Evolutionary conservation across 2,329 filamentous ascomycete genomes (phyloP).

Genomic region (Fusarium avenaceum): DNA sequence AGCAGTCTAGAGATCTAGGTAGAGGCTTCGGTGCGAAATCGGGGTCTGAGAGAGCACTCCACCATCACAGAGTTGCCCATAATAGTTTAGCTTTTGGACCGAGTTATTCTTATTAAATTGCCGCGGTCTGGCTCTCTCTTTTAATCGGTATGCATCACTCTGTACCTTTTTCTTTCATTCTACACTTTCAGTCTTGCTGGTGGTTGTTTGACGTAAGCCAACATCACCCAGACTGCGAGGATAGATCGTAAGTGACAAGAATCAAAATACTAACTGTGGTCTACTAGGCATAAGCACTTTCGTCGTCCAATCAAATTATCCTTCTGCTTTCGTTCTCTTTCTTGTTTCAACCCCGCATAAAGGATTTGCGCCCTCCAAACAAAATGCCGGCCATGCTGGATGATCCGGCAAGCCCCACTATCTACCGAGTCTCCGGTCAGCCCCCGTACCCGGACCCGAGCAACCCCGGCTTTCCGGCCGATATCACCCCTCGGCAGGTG

Average conservation of each 20-base stretch:
- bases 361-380: slow-evolving; percentile 24
- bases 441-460: slow-evolving; percentile 74
- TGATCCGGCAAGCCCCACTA: slow-evolving; percentile 77
- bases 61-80: slow-evolving; percentile 32
- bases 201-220: slow-evolving; percentile 38
- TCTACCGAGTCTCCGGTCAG: slow-evolving; percentile 77
- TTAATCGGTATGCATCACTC: slow-evolving; percentile 35
- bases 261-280: slow-evolving; percentile 20
- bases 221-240: slow-evolving; percentile 9
- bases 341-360: slow-evolving; percentile 7
- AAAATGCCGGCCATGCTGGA: slow-evolving; percentile 84
- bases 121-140: slow-evolving; percentile 12
- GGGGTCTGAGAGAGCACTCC: slow-evolving; percentile 27
- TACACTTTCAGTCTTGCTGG: slow-evolving; percentile 22
- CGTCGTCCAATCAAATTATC: slow-evolving; percentile 24
- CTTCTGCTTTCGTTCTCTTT: background rate
- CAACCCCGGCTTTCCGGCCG: slow-evolving; percentile 73
- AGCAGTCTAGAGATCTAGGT: slow-evolving; percentile 21
- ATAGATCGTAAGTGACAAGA: slow-evolving; percentile 19
- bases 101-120: slow-evolving; percentile 35
- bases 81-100: slow-evolving; percentile 39
- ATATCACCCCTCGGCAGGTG: slow-evolving; percentile 80
- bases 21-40: slow-evolving; percentile 41
- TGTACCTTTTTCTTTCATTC: slow-evolving; percentile 14
- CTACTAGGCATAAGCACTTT: slow-evolving; percentile 8